A percentile compares a stretch with the other conserved stretches of the same genome.
These are phyloP conservation scores for Aspergillus conjunctus DNA, from an alignment of 495 filamentous ascomycete genomes.

Conservation along the genomic window DNA sequence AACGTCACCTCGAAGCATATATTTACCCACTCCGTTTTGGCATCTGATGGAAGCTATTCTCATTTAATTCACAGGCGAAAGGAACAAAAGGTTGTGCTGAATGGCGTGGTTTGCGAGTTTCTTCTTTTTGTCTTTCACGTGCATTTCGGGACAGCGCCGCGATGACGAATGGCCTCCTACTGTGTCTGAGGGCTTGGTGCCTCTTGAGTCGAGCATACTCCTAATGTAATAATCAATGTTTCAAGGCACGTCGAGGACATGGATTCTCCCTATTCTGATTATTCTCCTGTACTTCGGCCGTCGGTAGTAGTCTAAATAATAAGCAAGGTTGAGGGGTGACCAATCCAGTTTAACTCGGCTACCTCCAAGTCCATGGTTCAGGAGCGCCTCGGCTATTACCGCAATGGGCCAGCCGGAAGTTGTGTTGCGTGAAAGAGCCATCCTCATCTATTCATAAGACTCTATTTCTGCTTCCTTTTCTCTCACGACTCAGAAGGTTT, in stretches of 20 bases:
- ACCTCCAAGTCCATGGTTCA: background rate
- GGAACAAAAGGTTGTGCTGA: background rate
- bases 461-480: background rate
- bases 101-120: background rate
- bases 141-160: background rate
- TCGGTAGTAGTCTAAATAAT: background rate
- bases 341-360: slow-evolving; percentile 14
- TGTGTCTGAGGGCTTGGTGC: background rate
- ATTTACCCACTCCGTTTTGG: background rate
- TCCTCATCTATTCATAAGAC: slow-evolving; percentile 3
- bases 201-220: background rate
- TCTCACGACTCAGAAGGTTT: background rate
- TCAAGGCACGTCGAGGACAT: background rate
- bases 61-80: background rate
- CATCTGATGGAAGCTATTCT: background rate
- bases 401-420: slow-evolving; percentile 20
- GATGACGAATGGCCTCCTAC: background rate
- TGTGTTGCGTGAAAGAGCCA: slow-evolving; percentile 12
- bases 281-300: background rate
- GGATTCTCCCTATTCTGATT: background rate
- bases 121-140: background rate
- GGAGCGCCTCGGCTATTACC: slow-evolving; percentile 31
- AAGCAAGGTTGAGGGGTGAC: background rate
- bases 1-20: background rate
- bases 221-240: background rate